phyloP scores from a whole-genome alignment of 176 grass and related monocot species.

The Pontederia paniculata region DNA sequence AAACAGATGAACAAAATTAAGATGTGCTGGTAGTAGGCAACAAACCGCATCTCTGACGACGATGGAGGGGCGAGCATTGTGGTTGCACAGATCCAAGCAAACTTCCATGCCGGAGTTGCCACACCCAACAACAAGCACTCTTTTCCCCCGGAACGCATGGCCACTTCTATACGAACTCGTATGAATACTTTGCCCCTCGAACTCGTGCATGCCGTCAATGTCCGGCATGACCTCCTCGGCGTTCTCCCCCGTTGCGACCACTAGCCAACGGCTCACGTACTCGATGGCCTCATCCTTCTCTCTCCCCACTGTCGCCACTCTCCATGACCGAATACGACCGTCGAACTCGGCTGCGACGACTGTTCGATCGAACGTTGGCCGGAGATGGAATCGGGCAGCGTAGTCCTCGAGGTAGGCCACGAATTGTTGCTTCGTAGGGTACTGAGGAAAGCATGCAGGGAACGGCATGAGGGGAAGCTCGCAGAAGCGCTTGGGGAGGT shows the following conservation, averaged over 20 bases:
- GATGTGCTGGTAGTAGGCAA: constrained; percentile 22
- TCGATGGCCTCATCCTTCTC: constrained; percentile 28
- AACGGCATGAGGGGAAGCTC: constrained; percentile 91
- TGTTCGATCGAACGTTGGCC: constrained; percentile 49
- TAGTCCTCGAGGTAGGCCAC: constrained; percentile 72
- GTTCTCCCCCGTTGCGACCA: constrained; percentile 89
- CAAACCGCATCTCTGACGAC: constrained; percentile 76
- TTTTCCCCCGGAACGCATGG: constrained; percentile 34
- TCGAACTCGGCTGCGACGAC: constrained; percentile 59
- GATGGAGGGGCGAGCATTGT: constrained; percentile 66
- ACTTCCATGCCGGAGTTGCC: constrained; percentile 99
- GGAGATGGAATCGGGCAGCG: constrained; percentile 48
- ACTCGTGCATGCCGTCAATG: constrained; percentile 53
- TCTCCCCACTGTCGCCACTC: constrained; percentile 7
- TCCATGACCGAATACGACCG: constrained; percentile 38
- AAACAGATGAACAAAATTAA: constrained; percentile 24
- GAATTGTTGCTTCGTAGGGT: constrained; percentile 85
- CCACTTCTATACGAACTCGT: constrained; percentile 78
- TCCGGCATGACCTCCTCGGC: constrained; percentile 61
- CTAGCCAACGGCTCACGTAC: constrained; percentile 61
- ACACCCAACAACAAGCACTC: constrained; percentile 74
- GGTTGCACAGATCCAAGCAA: constrained; percentile 84
- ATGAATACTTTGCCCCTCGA: constrained; percentile 50
- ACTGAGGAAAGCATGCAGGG: constrained; percentile 52
- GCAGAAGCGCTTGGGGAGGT: constrained; percentile 92